A percentile compares a stretch with the other conserved stretches of the same genome.
Conservation (phyloP, 148 eudicot genomes). For the Vaccinium macrocarpon region DNA sequence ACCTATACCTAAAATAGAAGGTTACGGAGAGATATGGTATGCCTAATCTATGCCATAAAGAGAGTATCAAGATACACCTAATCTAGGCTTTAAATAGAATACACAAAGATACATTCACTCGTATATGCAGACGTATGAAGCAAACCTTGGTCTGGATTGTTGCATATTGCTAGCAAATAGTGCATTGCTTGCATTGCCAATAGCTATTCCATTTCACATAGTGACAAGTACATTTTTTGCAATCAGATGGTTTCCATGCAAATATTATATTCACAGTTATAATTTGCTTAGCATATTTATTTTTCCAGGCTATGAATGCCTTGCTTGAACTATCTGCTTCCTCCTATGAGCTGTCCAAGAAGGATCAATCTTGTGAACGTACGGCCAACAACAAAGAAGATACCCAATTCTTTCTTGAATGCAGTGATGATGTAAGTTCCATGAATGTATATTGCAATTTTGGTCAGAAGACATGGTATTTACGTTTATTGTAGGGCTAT, state of each 20-base stretch:
- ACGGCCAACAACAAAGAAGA: constrained; percentile 40
- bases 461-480: neutral
- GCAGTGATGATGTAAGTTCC: constrained; percentile 53
- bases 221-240: neutral
- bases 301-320: constrained; percentile 66
- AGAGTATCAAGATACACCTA: too few relatives aligned
- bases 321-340: constrained; percentile 78
- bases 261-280: neutral
- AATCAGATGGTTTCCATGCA: neutral
- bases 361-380: constrained; percentile 31
- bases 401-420: constrained; percentile 32
- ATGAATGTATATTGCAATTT: neutral
- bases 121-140: neutral
- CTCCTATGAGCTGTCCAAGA: constrained; percentile 34
- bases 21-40: too few relatives aligned
- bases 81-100: too few relatives aligned
- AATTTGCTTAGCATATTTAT: neutral
- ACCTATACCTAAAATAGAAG: too few relatives aligned
- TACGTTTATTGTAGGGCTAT: neutral
- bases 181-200: neutral
- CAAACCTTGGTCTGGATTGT: neutral
- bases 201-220: neutral
- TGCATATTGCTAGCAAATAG: neutral
- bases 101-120: too few relatives aligned
- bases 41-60: too few relatives aligned